Evolutionary conservation across 129 eudicot genomes (phyloP).

Genomic region (Logfia minima): DNA sequence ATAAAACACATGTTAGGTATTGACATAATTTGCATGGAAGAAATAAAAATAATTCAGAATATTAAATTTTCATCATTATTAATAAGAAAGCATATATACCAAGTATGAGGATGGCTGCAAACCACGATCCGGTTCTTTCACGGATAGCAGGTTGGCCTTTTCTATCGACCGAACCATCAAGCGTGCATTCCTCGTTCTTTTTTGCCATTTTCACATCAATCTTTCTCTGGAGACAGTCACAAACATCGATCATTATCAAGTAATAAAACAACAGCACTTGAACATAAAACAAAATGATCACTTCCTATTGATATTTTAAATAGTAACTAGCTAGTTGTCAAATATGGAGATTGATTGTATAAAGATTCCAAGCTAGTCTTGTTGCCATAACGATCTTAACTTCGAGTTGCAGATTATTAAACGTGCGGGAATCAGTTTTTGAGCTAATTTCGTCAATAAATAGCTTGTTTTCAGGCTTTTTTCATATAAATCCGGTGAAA

Average conservation of each 20-base stretch:
- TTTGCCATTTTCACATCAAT: constrained; percentile 36
- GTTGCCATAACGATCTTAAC: neutral
- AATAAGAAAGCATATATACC: constrained; percentile 37
- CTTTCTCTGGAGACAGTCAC: constrained; percentile 31
- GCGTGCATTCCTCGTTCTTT: constrained; percentile 55
- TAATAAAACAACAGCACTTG: neutral
- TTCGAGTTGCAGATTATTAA: neutral
- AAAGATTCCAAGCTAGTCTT: neutral
- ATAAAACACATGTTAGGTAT: constrained; percentile 10
- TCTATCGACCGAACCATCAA: constrained; percentile 71
- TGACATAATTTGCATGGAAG: neutral
- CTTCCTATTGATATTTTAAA: neutral
- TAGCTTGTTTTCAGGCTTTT: neutral
- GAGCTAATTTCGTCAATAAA: neutral
- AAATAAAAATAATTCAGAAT: neutral
- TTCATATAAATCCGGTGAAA: neutral
- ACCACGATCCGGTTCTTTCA: constrained; percentile 68
- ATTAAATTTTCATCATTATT: neutral
- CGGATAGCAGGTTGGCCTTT: constrained; percentile 70
- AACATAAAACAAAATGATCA: neutral
- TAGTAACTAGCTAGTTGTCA: neutral
- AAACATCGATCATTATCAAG: neutral
- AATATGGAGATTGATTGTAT: neutral
- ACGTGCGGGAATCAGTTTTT: neutral
- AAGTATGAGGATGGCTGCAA: constrained; percentile 72